Percentiles rank a stretch among this genome's conserved stretches.
phyloP scores from a whole-genome alignment of 345 rosid species.

The Salix brachista region DNA sequence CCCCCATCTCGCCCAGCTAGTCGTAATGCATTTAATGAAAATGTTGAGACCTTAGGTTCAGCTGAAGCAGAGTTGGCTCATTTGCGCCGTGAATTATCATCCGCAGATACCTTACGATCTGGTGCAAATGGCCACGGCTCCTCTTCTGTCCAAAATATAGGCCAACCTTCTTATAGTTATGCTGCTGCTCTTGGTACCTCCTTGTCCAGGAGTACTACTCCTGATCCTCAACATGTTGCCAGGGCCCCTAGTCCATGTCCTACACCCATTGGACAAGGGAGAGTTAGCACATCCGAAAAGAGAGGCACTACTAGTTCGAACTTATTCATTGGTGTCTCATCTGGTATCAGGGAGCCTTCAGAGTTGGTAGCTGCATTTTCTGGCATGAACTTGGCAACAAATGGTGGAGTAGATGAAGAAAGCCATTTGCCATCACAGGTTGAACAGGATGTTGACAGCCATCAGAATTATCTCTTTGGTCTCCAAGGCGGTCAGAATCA shows the following conservation, averaged over 20 bases:
- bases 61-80: constrained; percentile 51
- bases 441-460: constrained; percentile 44
- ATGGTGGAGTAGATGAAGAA: constrained; percentile 41
- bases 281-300: constrained; percentile 55
- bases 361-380: constrained; percentile 64
- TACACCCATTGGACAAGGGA: constrained; percentile 77
- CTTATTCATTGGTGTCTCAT: constrained; percentile 50
- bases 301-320: constrained; percentile 45
- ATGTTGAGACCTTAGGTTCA: constrained; percentile 31
- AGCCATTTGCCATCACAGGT: constrained; percentile 29
- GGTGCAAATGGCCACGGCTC: constrained; percentile 45
- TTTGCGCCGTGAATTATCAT: constrained; percentile 35
- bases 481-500: constrained; percentile 42
- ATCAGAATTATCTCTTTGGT: constrained; percentile 45
- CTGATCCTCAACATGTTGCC: constrained; percentile 72
- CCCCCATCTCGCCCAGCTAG: constrained; percentile 77
- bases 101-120: constrained; percentile 35
- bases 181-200: constrained; percentile 80
- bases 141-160: constrained; percentile 43
- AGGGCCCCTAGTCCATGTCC: constrained; percentile 89
- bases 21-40: constrained; percentile 68
- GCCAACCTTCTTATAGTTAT: constrained; percentile 57
- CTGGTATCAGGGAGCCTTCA: constrained; percentile 50
- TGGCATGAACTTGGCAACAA: constrained; percentile 55
- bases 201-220: constrained; percentile 78